Evolutionary conservation across 768 basidiomycete genomes (phyloP), one percentile per base, ranked within the genome.

Genomic region (Macrolepiota fuliginosa): DNA sequence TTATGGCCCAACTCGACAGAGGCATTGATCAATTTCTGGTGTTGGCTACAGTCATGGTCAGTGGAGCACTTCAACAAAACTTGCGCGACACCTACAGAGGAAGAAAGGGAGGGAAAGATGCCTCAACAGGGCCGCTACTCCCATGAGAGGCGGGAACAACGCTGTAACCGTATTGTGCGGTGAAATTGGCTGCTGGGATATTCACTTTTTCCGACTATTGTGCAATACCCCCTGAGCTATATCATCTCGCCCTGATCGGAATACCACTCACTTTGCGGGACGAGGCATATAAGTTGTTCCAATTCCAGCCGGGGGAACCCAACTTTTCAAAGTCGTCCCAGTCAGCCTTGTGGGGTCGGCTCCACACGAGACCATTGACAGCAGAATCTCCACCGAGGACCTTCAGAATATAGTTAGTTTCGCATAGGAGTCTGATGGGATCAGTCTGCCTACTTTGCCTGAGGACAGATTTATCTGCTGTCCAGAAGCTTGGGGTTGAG

Each of bases 361-460:
- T 63, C 74, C 74, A 75, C 12, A 65, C 66, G 25, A 90, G 78
- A 53, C 86, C 88, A 69, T 92, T 92, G 58, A 89, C 77, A 15
- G 88, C 86, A 36, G 85, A 79, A 1, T 83, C 86, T 5, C 89
- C 89, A 61, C 89, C 89, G 24, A 92, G 78, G 40, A 87, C 77
- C 76, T 89, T 50, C 17, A n/a, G 24, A 37, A 45, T 9, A 29
- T 22, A 24, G 19, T 54, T 25, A 29, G 46, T 50, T 40, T 40
- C 45, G 29, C 22, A 56, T 22, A 17, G 4, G 22, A 13, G 37
- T 52, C 35, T n/a, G 27, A 22, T 13, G 10, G 15, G 49, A 15
- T n/a, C 12, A 15, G 47, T 15, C 19, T 29, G 13, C 60, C 22
- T 53, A 86, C 83, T 70, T 84, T 87, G 29, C 89, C 90, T 32